A percentile compares a stretch with the other conserved stretches of the same genome.
Conservation (phyloP, 1,284 basidiomycete species). For the Cutaneotrichosporon spelunceum region DNA sequence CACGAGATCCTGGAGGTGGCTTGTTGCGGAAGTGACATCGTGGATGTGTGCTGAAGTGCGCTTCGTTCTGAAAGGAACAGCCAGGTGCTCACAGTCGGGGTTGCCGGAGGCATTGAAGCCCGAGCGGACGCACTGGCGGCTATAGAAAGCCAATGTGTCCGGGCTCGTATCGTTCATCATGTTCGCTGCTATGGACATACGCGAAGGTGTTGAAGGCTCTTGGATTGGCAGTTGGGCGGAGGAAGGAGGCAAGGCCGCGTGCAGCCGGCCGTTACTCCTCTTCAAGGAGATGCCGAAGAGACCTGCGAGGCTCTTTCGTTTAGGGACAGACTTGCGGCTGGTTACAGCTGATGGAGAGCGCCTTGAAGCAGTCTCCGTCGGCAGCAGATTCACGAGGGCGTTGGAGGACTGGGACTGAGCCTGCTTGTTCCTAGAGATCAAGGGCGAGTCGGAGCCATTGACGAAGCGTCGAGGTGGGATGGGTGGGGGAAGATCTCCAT, state of each 20-base stretch:
- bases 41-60: constrained; percentile 23
- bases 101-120: constrained; percentile 1
- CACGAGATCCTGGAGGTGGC: constrained; percentile 34
- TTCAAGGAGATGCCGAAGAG: constrained; percentile 37
- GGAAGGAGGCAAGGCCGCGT: neutral
- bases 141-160: constrained; percentile 15
- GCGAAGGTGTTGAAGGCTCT: neutral
- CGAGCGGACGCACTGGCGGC: constrained; percentile 4
- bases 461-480: neutral
- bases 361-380: no score
- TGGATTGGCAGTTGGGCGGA: neutral
- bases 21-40: constrained; percentile 38
- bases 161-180: constrained; percentile 9
- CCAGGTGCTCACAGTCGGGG: constrained; percentile 10
- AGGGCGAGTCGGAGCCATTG: constrained; percentile 2
- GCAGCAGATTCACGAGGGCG: neutral
- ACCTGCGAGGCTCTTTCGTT: constrained; percentile 41
- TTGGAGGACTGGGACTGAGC: neutral
- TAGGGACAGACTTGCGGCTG: constrained; percentile 28
- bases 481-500: constrained; percentile 3
- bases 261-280: constrained; percentile 28
- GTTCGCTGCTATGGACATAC: neutral
- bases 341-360: neutral
- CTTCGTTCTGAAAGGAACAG: neutral
- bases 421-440: neutral